Evolutionary conservation across 495 filamentous ascomycete genomes (phyloP).

Genomic region (Hypoxylon crocopeplum): DNA sequence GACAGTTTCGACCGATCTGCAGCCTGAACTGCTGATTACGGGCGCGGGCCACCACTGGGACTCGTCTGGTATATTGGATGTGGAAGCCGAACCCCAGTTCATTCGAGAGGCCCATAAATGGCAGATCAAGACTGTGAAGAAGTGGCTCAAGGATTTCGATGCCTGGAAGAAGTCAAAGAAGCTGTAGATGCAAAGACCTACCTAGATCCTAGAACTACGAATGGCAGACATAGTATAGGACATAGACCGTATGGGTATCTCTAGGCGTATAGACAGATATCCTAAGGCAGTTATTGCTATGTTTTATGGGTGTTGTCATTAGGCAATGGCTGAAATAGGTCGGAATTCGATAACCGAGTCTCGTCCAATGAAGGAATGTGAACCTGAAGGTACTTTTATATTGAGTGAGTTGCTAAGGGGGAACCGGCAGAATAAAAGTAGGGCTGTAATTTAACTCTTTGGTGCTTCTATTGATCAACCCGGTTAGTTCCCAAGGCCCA

Average conservation of each 20-base stretch:
- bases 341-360: too few species aligned
- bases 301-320: too few species aligned
- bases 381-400: too few species aligned
- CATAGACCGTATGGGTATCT: background rate
- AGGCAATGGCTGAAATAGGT: too few species aligned
- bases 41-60: constrained; percentile 60
- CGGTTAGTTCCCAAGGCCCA: too few species aligned
- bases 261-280: background rate
- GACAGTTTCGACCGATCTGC: constrained; percentile 40
- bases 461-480: too few species aligned
- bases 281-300: background rate
- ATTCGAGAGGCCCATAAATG: constrained; percentile 58
- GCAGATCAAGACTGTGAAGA: constrained; percentile 55
- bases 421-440: too few species aligned
- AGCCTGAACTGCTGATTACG: constrained; percentile 52
- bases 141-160: constrained; percentile 35
- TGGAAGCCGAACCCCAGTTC: constrained; percentile 55
- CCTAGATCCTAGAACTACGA: background rate
- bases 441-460: too few species aligned
- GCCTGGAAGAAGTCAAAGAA: constrained; percentile 30
- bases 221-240: background rate
- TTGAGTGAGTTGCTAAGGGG: too few species aligned
- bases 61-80: constrained; percentile 51
- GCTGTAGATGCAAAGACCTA: background rate
- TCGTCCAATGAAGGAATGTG: too few species aligned